Evolutionary conservation across 768 basidiomycete genomes (phyloP), one percentile per base, ranked within the genome.

Genomic region (Russula brevipes): DNA sequence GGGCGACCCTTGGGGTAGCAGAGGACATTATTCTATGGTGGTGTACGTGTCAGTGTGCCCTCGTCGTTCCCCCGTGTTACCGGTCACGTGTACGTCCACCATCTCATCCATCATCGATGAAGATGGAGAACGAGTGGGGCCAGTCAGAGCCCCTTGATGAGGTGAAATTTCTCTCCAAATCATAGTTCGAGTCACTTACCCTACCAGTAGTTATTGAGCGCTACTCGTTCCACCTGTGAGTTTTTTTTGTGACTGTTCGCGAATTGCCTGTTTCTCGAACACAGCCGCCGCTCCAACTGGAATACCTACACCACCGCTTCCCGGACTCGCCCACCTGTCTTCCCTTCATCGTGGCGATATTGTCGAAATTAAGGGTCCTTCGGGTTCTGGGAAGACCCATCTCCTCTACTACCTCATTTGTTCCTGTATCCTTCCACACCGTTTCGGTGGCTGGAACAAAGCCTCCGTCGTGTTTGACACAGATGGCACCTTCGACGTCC

Each of bases 381-480:
- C 90, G 4, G 81, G 79, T 33, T 84, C 86, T 6, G 91, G 89
- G 35, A 94, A 94, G 75, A 86, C 88, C 2, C 87, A 88, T 66
- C 75, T 94, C n/a, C 73, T 91, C 33, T 87, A 87, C 70, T 80
- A 82, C 70, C 72, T 91, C 54, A 71, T 89, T 33, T 73, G 83
- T 12, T 79, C 77, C 24, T 85, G 87, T 67, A 76, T 91, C 59
- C 72, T 83, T 11, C 88, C 89, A 24, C 44, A 66, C 38, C 66
- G 65, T 30, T 66, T 75, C 64, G 81, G 77, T 45, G 87, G 87
- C 33, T 86, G 85, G 80, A 80, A 77, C 49, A 86, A 85, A 71
- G 79, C 79, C 61, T 89, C 84, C 19, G 75, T 88, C 35, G 74
- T 93, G 59, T 79, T 86, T 64, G 91, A 94, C 73, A 82, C 82